Percentiles rank a stretch among this genome's conserved stretches.
Conservation (phyloP, 2,329 filamentous ascomycete species). For the Penicillium sp. region DNA sequence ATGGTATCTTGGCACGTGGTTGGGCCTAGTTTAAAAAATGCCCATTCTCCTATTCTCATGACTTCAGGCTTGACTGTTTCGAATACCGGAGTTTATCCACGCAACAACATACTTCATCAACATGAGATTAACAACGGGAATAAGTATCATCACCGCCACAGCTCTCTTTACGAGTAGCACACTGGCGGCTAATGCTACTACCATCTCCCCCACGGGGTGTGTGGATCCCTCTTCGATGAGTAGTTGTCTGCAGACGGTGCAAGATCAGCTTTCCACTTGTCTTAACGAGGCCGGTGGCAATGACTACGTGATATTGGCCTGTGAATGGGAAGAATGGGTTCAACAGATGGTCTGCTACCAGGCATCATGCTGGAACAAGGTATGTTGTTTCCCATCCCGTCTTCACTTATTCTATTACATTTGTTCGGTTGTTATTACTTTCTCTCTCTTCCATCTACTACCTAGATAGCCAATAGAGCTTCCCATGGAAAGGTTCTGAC, state of each 20-base stretch:
- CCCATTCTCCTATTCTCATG: neutral
- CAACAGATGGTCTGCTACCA: slow-evolving; percentile 33
- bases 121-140: neutral
- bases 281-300: neutral
- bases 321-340: slow-evolving; percentile 22
- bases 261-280: neutral
- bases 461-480: too few species aligned
- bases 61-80: neutral
- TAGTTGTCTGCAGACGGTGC: neutral
- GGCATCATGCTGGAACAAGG: slow-evolving; percentile 37
- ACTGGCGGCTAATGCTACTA: slow-evolving; percentile 5
- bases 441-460: too few species aligned
- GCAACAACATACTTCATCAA: neutral
- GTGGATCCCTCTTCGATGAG: slow-evolving; percentile 5
- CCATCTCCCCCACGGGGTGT: slow-evolving; percentile 4
- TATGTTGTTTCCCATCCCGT: slow-evolving; percentile 9
- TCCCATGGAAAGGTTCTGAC: neutral
- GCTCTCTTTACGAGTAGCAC: neutral
- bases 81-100: neutral
- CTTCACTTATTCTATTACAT: too few species aligned
- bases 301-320: neutral
- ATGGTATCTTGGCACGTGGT: neutral
- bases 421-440: too few species aligned
- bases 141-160: neutral
- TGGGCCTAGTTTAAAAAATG: neutral